These are phyloP conservation scores for Cenchrus purpureus DNA, from an alignment of 176 grass and related monocot genomes.

Conservation along the genomic window DNA sequence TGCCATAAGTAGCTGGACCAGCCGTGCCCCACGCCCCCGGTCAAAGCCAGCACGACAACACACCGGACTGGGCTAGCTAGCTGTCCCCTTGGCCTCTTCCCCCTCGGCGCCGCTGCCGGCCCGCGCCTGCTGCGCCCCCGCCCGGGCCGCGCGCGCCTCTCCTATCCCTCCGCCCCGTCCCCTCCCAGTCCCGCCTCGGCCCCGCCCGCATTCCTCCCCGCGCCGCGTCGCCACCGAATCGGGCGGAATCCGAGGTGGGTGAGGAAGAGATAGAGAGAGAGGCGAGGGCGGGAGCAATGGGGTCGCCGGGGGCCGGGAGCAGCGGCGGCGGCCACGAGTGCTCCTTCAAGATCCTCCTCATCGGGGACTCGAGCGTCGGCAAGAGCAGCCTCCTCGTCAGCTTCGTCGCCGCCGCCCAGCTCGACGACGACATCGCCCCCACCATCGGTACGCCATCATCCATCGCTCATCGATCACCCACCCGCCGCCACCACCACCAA, in stretches of 20 bases:
- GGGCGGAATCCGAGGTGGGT: background rate
- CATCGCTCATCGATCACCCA: background rate
- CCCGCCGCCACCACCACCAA: too few relatives aligned
- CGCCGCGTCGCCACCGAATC: background rate
- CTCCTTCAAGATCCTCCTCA: conserved; percentile 92
- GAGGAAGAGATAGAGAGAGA: too few relatives aligned
- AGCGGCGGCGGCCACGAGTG: conserved; percentile 60
- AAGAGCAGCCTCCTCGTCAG: conserved; percentile 97
- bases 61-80: conserved; percentile 25
- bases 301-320: conserved; percentile 42
- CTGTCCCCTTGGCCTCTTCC: too few relatives aligned
- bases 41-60: conserved; percentile 28
- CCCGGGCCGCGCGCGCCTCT: background rate
- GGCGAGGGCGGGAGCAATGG: background rate
- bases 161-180: background rate
- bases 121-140: background rate
- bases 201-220: background rate
- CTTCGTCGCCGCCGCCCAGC: conserved; percentile 69
- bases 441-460: conserved; percentile 68
- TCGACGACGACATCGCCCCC: conserved; percentile 65
- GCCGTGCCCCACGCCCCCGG: conserved; percentile 17
- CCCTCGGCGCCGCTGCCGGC: conserved; percentile 28
- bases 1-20: conserved; percentile 30
- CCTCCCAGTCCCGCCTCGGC: background rate
- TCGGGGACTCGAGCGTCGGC: conserved; percentile 91